Conservation (phyloP, 768 basidiomycete genomes). For the Pisolithus sp. region DNA sequence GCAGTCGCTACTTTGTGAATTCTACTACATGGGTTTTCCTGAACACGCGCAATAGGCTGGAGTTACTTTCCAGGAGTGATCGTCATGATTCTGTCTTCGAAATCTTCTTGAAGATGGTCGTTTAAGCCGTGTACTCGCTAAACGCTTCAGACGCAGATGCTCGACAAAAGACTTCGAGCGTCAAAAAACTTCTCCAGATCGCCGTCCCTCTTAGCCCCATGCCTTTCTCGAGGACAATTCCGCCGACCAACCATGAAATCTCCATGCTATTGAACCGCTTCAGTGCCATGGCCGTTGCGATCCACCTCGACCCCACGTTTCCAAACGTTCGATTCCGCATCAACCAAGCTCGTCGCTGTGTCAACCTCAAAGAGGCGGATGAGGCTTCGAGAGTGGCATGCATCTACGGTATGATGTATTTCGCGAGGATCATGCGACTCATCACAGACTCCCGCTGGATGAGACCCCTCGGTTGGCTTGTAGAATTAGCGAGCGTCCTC, state of each 20-base stretch:
- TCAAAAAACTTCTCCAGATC: constrained; percentile 65
- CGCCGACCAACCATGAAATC: constrained; percentile 48
- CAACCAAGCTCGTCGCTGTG: constrained; percentile 58
- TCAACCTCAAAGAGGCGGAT: constrained; percentile 62
- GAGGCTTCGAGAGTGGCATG: constrained; percentile 58
- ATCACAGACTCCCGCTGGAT: constrained; percentile 43
- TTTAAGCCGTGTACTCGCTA: constrained; percentile 41
- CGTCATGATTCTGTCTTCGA: constrained; percentile 67
- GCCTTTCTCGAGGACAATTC: constrained; percentile 49
- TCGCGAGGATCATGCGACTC: constrained; percentile 56
- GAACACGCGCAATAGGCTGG: constrained; percentile 46
- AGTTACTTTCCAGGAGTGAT: constrained; percentile 45
- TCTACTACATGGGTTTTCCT: constrained; percentile 70
- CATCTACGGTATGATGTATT: constrained; percentile 68
- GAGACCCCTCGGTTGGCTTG: constrained; percentile 59
- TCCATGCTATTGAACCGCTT: constrained; percentile 82
- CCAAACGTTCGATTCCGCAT: constrained; percentile 47
- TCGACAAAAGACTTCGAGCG: constrained; percentile 34
- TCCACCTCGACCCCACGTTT: constrained; percentile 56
- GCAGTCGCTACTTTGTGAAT: constrained; percentile 70
- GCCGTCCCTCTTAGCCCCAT: constrained; percentile 67
- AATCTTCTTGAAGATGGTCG: constrained; percentile 76
- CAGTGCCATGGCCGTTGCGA: constrained; percentile 61
- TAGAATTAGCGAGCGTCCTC: constrained; percentile 50
- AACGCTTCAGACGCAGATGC: constrained; percentile 27